Evolutionary conservation across 345 rosid genomes (phyloP), one percentile per base, ranked within the genome.

Genomic region (Orychophragmus violaceus): DNA sequence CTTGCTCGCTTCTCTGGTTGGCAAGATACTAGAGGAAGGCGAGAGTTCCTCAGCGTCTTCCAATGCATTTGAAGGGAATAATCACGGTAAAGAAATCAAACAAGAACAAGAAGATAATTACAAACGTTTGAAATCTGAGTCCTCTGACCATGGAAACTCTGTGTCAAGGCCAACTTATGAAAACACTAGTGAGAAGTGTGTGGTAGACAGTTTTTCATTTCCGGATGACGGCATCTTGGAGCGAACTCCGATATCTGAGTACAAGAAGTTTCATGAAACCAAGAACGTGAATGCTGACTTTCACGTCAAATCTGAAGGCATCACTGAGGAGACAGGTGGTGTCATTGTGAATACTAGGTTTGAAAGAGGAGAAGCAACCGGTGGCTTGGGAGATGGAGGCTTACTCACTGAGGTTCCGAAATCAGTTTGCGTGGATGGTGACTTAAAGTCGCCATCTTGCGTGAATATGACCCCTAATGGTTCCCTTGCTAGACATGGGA

Each of bases 1-100:
- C 68, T 81, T 94, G 69, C 87, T 94, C 1, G 99, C 99, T 70
- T 83, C 93, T 57, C 66, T 94, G 65, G 99, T 97, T n/a, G 97
- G 92, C 51, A 83, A 94, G 82, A 60, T 94, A 58, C 62, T 94
- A 74, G 83, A 83, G 79, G 93, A 88, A 85, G 76, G 84, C 22
- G 93, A 90, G 76, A 82, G 93, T 77, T 88, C 88, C 58, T 81
- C 87, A 8, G 88, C 97, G 53, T 75, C 74, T 57, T 87, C 91
- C 41, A 88, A 90, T 66, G 87, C 91, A 33, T 88, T 92, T 3
- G 92, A 77, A 44, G 85, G 83, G 70, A 80, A 75, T 45, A 81
- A 77, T 78, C 87, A 32, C 29, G 70, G 64, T 66, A 46, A 54
- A 36, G 78, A 62, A 3, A 28, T 62, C 19, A 81, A 83, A 66